phyloP scores from a whole-genome alignment of 2,329 filamentous ascomycete genomes.

The Claviceps citrina region DNA sequence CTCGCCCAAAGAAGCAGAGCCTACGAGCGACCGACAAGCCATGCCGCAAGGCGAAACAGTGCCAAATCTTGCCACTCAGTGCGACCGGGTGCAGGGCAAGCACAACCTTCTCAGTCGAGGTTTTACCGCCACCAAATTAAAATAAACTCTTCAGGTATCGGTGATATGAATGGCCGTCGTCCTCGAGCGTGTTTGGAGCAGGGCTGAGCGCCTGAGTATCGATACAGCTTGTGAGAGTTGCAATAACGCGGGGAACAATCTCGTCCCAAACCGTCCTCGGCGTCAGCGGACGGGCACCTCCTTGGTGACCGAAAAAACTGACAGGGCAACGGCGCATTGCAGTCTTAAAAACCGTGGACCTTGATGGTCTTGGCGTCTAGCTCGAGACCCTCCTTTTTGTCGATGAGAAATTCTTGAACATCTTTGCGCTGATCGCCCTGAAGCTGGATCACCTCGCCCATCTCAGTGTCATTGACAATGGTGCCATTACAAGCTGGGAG shows the following conservation, averaged over 20 bases:
- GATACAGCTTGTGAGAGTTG: constrained; percentile 12
- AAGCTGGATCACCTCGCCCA: constrained; percentile 99
- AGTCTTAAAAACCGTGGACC: constrained; percentile 44
- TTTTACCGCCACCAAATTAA: constrained; percentile 8
- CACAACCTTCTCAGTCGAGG: constrained; percentile 1
- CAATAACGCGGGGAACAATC: constrained; percentile 13
- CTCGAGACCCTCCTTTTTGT: constrained; percentile 88
- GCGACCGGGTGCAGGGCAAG: constrained; percentile 4
- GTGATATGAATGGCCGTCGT: constrained; percentile 14
- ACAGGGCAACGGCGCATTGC: constrained; percentile 25
- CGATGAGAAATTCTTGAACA: constrained; percentile 91
- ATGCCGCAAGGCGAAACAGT: constrained; percentile 13
- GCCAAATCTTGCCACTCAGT: constrained; percentile 2
- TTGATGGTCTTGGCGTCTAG: constrained; percentile 96
- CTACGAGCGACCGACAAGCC: constrained; percentile 22
- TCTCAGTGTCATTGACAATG: constrained; percentile 87
- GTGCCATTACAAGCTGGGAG: constrained; percentile 92
- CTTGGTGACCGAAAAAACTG: constrained; percentile 15
- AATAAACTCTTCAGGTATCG: constrained; percentile 13
- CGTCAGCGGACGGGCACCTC: constrained; percentile 15
- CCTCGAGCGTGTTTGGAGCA: constrained; percentile 13
- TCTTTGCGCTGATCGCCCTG: constrained; percentile 99
- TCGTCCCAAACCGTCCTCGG: constrained; percentile 17
- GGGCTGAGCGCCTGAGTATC: constrained; percentile 18
- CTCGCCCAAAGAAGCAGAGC: constrained; percentile 15